These are phyloP conservation scores for Penicillium nucicola DNA, from an alignment of 495 filamentous ascomycete genomes.

Conservation along the genomic window DNA sequence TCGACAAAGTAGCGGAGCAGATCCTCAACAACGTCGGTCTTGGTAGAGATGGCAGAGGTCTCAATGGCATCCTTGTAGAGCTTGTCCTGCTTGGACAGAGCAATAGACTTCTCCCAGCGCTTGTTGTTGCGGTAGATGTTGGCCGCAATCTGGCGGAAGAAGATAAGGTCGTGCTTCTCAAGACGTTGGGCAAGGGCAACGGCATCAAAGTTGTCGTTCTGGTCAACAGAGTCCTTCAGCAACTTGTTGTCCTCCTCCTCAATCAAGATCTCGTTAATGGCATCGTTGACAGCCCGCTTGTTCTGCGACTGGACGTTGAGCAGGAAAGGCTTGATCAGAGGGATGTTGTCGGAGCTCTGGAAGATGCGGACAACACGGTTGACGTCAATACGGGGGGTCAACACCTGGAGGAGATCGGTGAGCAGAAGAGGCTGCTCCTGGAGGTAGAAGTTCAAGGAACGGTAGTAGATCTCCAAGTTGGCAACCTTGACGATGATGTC, in stretches of 20 bases:
- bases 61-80: conserved; percentile 99
- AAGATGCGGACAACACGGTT: conserved; percentile 98
- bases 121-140: conserved; percentile 99
- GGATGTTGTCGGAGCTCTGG: conserved; percentile 96
- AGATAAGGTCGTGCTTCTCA: conserved; percentile 95
- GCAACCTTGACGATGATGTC: conserved; percentile 97
- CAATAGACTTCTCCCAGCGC: conserved; percentile 99
- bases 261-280: conserved; percentile 96
- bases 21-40: conserved; percentile 90
- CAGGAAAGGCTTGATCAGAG: conserved; percentile 98
- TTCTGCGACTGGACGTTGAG: conserved; percentile 96
- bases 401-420: conserved; percentile 88
- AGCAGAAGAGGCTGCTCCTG: conserved; percentile 93
- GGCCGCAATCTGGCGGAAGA: conserved; percentile 98
- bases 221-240: conserved; percentile 93
- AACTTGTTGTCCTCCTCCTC: conserved; percentile 99
- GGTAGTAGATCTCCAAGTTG: conserved; percentile 99
- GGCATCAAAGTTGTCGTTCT: conserved; percentile 98
- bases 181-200: conserved; percentile 92
- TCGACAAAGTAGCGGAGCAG: conserved; percentile 97
- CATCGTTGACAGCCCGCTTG: conserved; percentile 96
- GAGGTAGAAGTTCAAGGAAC: conserved; percentile 95
- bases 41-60: conserved; percentile 92
- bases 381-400: conserved; percentile 93
- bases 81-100: conserved; percentile 97